Base-by-base conservation (phyloP, 2,329 filamentous ascomycete species). In the Polytolypa hystricis region DNA sequence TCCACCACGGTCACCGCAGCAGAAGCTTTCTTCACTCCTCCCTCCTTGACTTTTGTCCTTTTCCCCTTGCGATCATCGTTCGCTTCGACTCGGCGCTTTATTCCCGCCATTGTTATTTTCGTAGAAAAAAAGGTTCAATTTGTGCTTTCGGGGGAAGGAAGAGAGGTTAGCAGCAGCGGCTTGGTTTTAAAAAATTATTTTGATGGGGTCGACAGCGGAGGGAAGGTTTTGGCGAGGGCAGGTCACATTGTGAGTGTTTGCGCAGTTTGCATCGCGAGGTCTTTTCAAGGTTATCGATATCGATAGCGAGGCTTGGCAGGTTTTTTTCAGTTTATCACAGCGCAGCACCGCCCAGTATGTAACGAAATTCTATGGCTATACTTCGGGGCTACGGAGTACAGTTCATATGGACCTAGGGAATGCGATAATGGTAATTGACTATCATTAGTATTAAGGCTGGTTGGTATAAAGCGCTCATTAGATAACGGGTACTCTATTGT, bases 1-100 rank as follows among this genome's bases (percentile, higher is more conserved):
- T 57, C 54, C 35, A 44, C 39, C 36, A 51, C 54, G 40, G 56
- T 58, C 27, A 42, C 34, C 17, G 43, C 36, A 45, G 47, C 43
- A 41, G 47, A 46, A 37, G n/a, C n/a, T n/a, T n/a, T 49, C 40
- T 49, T 47, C 27, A 31, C 35, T 11, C 6, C 28, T 16, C 20
- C 28, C 23, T 37, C 26, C 43, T 56, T 58, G 27, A 50, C 53
- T 44, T 62, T 64, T 41, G 52, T 60, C 38, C 59, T 56, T 46
- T 64, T 63, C 38, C 58, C 57, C 47, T 54, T 55, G 47, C 56
- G 53, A 30, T 59, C 57, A 28, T 62, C 58, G 18, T 50, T 46
- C 35, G 47, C 41, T 36, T 63, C 60, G 17, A 60, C 55, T 17
- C 51, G 50, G 40, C 62, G 60, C 47, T 65, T 64, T 18, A 62